These are phyloP conservation scores for Taiozyma onychis DNA, from an alignment of 1,139 yeast genomes.

Conservation along the genomic window DNA sequence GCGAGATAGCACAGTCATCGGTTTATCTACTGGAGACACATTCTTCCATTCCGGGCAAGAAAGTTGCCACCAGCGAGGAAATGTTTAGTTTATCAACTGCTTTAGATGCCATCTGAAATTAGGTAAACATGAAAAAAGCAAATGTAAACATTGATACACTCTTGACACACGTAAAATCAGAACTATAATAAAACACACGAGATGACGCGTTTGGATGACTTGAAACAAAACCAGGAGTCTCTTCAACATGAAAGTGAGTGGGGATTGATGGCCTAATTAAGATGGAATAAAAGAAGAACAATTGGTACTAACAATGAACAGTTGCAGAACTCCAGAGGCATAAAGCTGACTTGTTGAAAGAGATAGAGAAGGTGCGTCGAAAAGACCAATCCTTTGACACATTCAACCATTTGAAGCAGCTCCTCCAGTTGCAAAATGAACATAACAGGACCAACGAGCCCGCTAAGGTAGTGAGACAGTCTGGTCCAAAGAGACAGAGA, in stretches of 20 bases:
- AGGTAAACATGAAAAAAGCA: background rate
- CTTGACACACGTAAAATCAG: background rate
- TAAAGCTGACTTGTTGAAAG: conserved; percentile 19
- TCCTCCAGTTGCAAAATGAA: conserved; percentile 1
- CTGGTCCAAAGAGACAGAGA: conserved; percentile 2
- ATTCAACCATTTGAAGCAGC: conserved; percentile 10
- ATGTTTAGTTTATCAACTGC: background rate
- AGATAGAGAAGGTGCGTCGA: conserved; percentile 18
- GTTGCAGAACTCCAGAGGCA: conserved; percentile 16
- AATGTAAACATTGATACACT: background rate
- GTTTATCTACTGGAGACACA: conserved; percentile 12
- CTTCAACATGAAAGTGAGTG: conserved; percentile 21
- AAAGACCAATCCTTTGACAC: conserved; percentile 11
- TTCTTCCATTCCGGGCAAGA: background rate
- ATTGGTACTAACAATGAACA: conserved; percentile 6
- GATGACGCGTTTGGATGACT: conserved; percentile 7
- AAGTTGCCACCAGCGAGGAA: background rate
- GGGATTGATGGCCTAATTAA: background rate
- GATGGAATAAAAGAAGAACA: too few species aligned
- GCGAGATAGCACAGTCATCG: conserved; percentile 15
- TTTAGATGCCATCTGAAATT: background rate
- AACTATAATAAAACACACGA: background rate
- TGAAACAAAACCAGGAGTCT: conserved; percentile 19
- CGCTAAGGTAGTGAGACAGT: background rate
- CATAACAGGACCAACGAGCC: background rate